Conservation (phyloP, 2,329 filamentous ascomycete species). For the Emmonsiellopsis sp. region DNA sequence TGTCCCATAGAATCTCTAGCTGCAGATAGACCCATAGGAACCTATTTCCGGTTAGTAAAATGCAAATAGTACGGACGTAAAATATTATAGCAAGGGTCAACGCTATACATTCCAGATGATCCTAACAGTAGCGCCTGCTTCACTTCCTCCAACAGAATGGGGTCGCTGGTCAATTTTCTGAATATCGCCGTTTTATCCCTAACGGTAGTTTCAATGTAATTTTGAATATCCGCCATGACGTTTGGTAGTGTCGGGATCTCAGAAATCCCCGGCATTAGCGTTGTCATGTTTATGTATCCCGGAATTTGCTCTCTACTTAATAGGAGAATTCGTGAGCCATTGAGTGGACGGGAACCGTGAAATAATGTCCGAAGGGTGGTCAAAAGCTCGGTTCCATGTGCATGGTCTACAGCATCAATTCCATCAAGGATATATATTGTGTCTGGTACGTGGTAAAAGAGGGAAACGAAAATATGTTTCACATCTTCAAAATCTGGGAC, state of each 20-base stretch:
- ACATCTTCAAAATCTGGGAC: not conserved
- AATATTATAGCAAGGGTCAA: not conserved
- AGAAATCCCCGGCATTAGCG: not conserved
- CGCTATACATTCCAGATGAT: not conserved
- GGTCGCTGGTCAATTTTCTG: not conserved
- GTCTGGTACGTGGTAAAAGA: not conserved
- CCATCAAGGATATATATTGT: not conserved
- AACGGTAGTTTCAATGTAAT: not conserved
- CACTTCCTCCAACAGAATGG: not conserved
- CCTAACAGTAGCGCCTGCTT: not conserved
- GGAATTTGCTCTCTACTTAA: not conserved
- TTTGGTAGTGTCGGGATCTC: not conserved
- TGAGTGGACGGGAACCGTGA: too few species aligned
- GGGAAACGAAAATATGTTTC: not conserved
- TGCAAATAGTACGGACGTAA: not conserved
- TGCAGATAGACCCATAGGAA: constrained; percentile 1
- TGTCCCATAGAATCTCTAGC: constrained; percentile 1
- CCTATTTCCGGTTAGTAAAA: not conserved
- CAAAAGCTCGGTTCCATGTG: not conserved
- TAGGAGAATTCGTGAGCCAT: not conserved
- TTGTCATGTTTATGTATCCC: not conserved
- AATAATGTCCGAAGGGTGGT: not conserved
- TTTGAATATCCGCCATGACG: not conserved
- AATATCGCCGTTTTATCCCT: not conserved
- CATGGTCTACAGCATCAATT: not conserved